Conservation (phyloP, 106 monocot genomes). For the Apostasia shenzhenica region DNA sequence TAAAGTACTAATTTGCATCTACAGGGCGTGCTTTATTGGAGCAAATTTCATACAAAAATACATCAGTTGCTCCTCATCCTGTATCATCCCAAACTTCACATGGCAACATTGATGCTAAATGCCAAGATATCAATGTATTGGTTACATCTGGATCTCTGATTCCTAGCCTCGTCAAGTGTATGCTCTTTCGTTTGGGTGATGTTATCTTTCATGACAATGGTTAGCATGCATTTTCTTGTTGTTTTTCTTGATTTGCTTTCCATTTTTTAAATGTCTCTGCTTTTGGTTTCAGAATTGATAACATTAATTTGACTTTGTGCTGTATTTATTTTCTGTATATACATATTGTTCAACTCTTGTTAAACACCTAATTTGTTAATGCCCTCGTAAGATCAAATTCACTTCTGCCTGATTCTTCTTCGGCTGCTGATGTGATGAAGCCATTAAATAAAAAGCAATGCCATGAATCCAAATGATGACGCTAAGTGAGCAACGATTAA, state of each 20-base stretch:
- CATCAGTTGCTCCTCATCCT: conserved; percentile 4
- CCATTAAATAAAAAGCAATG: too few relatives aligned
- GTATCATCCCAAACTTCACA: conserved; percentile 14
- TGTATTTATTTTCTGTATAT: too few relatives aligned
- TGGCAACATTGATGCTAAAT: conserved; percentile 11
- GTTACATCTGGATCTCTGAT: conserved; percentile 88
- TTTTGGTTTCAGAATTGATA: too few relatives aligned
- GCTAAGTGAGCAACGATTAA: too few relatives aligned
- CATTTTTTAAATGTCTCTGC: background rate
- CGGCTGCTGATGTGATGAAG: too few relatives aligned
- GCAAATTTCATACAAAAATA: conserved; percentile 33
- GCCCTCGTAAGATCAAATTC: too few relatives aligned
- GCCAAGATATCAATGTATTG: conserved; percentile 50
- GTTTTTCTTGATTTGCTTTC: background rate
- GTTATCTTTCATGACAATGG: conserved; percentile 66
- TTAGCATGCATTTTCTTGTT: conserved; percentile 20
- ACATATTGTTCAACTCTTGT: too few relatives aligned
- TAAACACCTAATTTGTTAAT: too few relatives aligned
- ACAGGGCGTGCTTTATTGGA: conserved; percentile 58
- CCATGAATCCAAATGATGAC: too few relatives aligned
- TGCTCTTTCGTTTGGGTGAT: conserved; percentile 77
- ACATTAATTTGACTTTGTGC: too few relatives aligned
- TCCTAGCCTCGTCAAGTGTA: conserved; percentile 85
- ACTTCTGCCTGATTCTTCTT: too few relatives aligned
- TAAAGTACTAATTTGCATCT: background rate